A percentile compares a stretch with the other conserved stretches of the same genome.
Evolutionary conservation across 176 grass and related monocot genomes (phyloP).

Genomic region (Avena eriantha): DNA sequence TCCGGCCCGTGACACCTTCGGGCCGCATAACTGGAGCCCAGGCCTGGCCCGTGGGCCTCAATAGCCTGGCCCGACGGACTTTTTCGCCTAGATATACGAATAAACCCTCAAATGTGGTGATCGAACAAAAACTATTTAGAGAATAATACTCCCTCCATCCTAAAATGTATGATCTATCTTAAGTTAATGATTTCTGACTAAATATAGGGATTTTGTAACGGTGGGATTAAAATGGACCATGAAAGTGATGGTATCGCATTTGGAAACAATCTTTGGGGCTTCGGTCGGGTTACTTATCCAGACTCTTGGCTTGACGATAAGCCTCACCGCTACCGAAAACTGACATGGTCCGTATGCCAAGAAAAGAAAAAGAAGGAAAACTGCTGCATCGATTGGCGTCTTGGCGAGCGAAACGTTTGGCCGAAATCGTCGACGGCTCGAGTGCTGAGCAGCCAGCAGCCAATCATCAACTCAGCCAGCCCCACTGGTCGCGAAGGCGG

Average conservation of each 20-base stretch:
- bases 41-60: too few relatives aligned
- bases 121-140: too few relatives aligned
- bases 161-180: too few relatives aligned
- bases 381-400: not conserved
- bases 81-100: too few relatives aligned
- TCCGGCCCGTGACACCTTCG: too few relatives aligned
- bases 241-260: not conserved
- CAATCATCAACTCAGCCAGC: not conserved
- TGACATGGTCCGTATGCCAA: not conserved
- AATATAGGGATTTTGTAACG: too few relatives aligned
- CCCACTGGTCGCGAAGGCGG: not conserved
- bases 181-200: too few relatives aligned
- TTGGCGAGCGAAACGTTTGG: not conserved
- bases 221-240: too few relatives aligned
- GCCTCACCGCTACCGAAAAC: not conserved
- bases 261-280: not conserved
- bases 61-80: too few relatives aligned
- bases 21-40: too few relatives aligned
- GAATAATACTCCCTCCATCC: too few relatives aligned
- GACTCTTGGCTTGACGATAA: not conserved
- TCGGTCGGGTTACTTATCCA: not conserved
- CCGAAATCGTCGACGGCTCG: not conserved
- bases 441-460: not conserved
- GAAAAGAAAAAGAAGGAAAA: not conserved
- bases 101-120: too few relatives aligned